Percentiles rank a stretch among this genome's conserved stretches.
phyloP scores from a whole-genome alignment of 495 filamentous ascomycete species.

The Niebla homalea region DNA sequence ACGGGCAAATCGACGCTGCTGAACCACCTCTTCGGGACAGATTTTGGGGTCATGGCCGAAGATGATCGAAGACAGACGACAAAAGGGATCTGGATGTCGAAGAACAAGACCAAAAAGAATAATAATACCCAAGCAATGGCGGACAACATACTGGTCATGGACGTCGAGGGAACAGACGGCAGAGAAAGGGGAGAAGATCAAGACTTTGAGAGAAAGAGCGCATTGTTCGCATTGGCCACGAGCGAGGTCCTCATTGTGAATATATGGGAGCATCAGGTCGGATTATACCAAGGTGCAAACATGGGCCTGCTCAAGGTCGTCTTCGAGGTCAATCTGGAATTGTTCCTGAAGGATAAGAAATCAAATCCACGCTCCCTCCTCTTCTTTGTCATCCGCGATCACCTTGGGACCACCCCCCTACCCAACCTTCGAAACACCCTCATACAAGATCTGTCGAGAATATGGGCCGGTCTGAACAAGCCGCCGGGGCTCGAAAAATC shows the following conservation, averaged over 20 bases:
- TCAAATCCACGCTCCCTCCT: conserved; percentile 82
- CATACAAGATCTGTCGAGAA: conserved; percentile 74
- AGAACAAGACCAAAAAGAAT: conserved; percentile 52
- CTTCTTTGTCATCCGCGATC: conserved; percentile 97
- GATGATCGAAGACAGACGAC: conserved; percentile 83
- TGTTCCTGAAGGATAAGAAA: conserved; percentile 87
- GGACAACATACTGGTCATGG: conserved; percentile 97
- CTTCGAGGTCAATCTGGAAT: conserved; percentile 93
- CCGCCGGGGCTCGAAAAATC: conserved; percentile 78
- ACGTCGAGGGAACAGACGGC: conserved; percentile 96
- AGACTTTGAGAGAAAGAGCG: conserved; percentile 96
- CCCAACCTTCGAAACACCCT: conserved; percentile 79
- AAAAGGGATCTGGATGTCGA: conserved; percentile 98
- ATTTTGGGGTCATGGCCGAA: conserved; percentile 96
- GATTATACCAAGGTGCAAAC: conserved; percentile 94
- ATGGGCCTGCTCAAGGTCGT: conserved; percentile 98
- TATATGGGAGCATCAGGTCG: conserved; percentile 98
- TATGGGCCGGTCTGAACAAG: conserved; percentile 87
- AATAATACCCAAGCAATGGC: conserved; percentile 51
- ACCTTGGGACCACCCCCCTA: conserved; percentile 81
- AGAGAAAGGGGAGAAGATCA: conserved; percentile 95
- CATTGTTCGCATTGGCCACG: conserved; percentile 89
- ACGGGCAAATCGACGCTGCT: conserved; percentile 96
- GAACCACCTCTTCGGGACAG: conserved; percentile 88
- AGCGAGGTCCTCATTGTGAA: conserved; percentile 98